Base-by-base conservation (phyloP, 2,329 filamentous ascomycete genomes). In the Trichoderma lentiforme region DNA sequence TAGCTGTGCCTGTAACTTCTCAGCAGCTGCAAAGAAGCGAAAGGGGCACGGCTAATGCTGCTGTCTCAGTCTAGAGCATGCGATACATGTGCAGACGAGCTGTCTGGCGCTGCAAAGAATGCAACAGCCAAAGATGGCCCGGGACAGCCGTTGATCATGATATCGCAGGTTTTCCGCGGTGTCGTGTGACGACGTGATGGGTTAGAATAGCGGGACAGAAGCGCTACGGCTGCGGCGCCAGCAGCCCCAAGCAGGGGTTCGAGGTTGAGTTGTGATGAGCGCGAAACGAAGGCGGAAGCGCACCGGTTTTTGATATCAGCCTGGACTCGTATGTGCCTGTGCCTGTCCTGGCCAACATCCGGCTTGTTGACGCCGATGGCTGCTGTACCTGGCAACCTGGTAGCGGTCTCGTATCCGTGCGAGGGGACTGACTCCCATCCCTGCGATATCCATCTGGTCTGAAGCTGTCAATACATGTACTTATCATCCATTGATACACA, bases 121-220 rank as follows among this genome's bases (percentile, higher is more conserved):
- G 14, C 56, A 14, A 39, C 7, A 24, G 14, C 36, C 21, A 39
- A 63, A 63, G 34, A 67, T 58, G 64, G n/a, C 24, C 47, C 64
- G 64, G 51, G 21, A 39, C 39, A 9, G 58, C 51, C 62, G 70
- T 71, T 66, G 36, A 71, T 58, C 70, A 24, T 53, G 70, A 71
- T 66, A 53, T 32, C 53, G 57, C 21, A 60, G 28, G 12, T 61
- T 66, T 56, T 61, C 34, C 53, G 70, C 58, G 43, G 62, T 69
- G 64, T 72, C 70, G 70, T 72, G 70, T 72, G 70, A 72, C 64
- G 70, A 61, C 65, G 64, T 69, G 70, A 72, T 72, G 70, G 64
- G 64, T 51, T 68, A 68, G 70, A 68, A 72, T 53, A 68, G 70
- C 70, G 70, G 70, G 70, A 72, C 70, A 57, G 53, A 60, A 71